Conservation (phyloP, 345 rosid genomes). For the Syzygium oleosum region DNA sequence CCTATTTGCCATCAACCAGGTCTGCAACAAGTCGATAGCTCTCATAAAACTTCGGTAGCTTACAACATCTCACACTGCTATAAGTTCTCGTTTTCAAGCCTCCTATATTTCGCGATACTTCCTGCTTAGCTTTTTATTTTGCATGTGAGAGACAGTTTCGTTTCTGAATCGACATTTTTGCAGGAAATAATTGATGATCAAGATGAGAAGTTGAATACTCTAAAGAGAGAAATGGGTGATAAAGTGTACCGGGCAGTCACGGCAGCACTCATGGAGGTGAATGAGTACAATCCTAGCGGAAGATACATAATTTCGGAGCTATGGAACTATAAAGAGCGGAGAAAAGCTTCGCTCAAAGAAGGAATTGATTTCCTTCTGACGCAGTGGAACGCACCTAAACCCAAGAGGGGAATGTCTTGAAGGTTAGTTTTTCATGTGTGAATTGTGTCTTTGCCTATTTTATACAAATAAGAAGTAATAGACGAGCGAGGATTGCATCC, state of each 20-base stretch:
- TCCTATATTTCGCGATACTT: background rate
- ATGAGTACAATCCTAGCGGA: constrained; percentile 92
- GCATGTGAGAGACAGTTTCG: background rate
- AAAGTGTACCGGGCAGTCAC: constrained; percentile 53
- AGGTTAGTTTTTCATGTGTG: constrained; percentile 3
- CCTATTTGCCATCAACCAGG: background rate
- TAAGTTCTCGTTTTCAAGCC: background rate
- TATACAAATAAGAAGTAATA: background rate
- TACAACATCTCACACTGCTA: background rate
- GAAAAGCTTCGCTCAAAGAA: constrained; percentile 57
- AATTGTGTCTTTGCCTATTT: background rate
- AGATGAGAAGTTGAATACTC: constrained; percentile 55
- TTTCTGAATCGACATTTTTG: background rate
- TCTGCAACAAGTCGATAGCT: background rate
- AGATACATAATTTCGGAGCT: constrained; percentile 68
- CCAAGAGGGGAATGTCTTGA: constrained; percentile 22
- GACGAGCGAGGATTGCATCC: background rate
- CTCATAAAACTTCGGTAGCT: background rate
- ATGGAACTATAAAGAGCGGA: constrained; percentile 67
- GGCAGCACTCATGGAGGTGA: constrained; percentile 59
- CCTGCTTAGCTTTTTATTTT: background rate
- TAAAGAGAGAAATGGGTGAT: constrained; percentile 51
- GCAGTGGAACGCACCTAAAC: constrained; percentile 34
- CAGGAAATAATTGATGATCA: constrained; percentile 62
- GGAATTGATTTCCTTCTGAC: constrained; percentile 48